A percentile compares a stretch with the other conserved stretches of the same genome.
These are phyloP conservation scores for Gyrodon lividus DNA, from an alignment of 768 basidiomycete species.

Conservation along the genomic window DNA sequence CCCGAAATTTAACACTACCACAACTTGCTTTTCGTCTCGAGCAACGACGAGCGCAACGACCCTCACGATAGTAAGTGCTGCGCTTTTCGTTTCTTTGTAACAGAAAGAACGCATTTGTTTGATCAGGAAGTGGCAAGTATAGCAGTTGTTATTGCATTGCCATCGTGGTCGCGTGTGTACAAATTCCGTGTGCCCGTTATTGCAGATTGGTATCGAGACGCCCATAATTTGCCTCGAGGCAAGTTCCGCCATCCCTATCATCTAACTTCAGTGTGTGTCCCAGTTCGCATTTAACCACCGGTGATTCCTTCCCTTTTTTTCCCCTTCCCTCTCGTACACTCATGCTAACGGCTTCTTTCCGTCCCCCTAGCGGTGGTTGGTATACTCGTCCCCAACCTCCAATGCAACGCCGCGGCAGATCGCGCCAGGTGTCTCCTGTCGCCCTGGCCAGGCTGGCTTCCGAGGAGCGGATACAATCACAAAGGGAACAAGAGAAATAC, in stretches of 20 bases:
- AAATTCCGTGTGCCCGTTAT: not conserved
- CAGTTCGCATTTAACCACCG: conserved; percentile 15
- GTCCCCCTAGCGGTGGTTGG: conserved; percentile 18
- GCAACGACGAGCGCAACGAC: not conserved
- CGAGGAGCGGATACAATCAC: conserved; percentile 36
- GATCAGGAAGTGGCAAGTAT: not conserved
- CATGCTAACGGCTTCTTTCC: conserved; percentile 27
- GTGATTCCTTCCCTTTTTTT: conserved; percentile 7
- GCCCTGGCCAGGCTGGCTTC: conserved; percentile 45
- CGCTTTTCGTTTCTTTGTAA: not conserved
- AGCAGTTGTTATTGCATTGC: not conserved
- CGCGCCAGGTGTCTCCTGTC: conserved; percentile 40
- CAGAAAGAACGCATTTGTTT: not conserved
- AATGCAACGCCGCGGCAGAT: conserved; percentile 39
- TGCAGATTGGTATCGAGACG: conserved; percentile 5
- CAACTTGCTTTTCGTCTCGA: not conserved
- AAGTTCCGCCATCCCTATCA: conserved; percentile 9
- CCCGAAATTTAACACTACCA: not conserved
- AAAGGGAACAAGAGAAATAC: conserved; percentile 6
- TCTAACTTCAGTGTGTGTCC: conserved; percentile 5
- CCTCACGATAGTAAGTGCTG: not conserved
- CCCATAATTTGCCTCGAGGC: conserved; percentile 24
- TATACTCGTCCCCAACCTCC: conserved; percentile 25
- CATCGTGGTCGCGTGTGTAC: not conserved
- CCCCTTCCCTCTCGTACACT: conserved; percentile 1